phyloP scores from a whole-genome alignment of 345 rosid species.

The Populus simonii region DNA sequence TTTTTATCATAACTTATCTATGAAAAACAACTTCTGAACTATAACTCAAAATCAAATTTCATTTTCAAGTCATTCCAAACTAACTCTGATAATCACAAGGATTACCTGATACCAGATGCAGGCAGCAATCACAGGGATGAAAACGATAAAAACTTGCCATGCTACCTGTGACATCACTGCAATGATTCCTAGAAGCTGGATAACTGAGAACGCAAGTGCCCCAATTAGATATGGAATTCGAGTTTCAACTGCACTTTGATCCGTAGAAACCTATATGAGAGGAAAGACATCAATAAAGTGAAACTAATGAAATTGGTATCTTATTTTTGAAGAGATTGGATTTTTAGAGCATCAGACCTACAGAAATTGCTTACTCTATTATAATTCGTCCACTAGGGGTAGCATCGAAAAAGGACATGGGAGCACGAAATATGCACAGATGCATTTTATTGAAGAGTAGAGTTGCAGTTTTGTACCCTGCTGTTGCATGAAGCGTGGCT shows the following conservation, averaged over 20 bases:
- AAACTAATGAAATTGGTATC: background rate
- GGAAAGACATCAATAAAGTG: background rate
- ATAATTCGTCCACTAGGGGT: constrained; percentile 77
- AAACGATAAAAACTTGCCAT: constrained; percentile 72
- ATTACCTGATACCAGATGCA: constrained; percentile 81
- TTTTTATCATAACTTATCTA: too few species aligned
- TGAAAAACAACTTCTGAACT: too few species aligned
- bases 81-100: background rate
- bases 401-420: constrained; percentile 84
- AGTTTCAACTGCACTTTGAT: constrained; percentile 65
- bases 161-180: constrained; percentile 79
- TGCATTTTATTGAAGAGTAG: constrained; percentile 68
- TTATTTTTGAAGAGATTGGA: background rate
- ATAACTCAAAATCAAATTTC: too few species aligned
- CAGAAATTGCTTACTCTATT: constrained; percentile 41
- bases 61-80: background rate
- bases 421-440: constrained; percentile 60
- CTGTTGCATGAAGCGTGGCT: constrained; percentile 48
- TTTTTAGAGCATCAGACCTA: background rate
- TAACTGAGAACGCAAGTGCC: constrained; percentile 41
- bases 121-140: constrained; percentile 59
- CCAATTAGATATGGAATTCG: constrained; percentile 47
- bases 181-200: constrained; percentile 64
- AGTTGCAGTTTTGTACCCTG: constrained; percentile 68
- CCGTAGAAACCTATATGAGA: constrained; percentile 66